These are phyloP conservation scores for Lactarius trivialis DNA, from an alignment of 768 basidiomycete species.

Conservation along the genomic window DNA sequence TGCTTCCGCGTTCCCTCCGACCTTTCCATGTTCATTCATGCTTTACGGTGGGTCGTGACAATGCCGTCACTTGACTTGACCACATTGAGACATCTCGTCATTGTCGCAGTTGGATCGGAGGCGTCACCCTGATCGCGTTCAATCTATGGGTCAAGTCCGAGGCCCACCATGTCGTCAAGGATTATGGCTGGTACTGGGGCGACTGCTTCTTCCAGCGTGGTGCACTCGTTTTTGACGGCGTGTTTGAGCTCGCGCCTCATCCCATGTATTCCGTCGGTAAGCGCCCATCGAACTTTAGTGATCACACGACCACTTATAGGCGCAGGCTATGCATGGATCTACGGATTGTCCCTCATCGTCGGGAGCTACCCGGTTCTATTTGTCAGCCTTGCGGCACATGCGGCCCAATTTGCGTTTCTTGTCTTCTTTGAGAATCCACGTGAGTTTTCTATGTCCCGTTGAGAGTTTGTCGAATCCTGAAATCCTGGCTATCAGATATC, in stretches of 20 bases:
- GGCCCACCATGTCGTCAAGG: conserved; percentile 95
- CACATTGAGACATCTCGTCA: conserved; percentile 1
- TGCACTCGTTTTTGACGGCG: conserved; percentile 92
- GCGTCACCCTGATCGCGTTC: conserved; percentile 79
- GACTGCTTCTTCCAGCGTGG: conserved; percentile 92
- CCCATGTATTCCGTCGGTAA: conserved; percentile 92
- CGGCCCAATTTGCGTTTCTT: conserved; percentile 94
- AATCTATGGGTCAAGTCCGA: conserved; percentile 99
- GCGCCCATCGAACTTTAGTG: conserved; percentile 8
- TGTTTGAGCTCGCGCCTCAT: conserved; percentile 89
- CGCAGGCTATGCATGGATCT: conserved; percentile 92
- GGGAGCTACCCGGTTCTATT: conserved; percentile 90
- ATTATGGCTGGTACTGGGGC: conserved; percentile 98
- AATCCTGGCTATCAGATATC: conserved; percentile 57
- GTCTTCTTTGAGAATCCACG: conserved; percentile 96
- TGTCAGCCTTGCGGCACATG: conserved; percentile 88
- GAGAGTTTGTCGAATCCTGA: neutral
- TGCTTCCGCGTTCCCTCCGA: conserved; percentile 83
- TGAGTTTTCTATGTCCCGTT: conserved; percentile 37
- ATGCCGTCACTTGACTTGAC: neutral
- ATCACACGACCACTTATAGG: neutral
- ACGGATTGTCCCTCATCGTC: conserved; percentile 86
- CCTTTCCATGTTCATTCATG: conserved; percentile 64
- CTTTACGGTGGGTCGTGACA: conserved; percentile 54
- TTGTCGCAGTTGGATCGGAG: conserved; percentile 70